Conservation (phyloP, 352 stramenopile species). For the Phytophthora melonis region DNA sequence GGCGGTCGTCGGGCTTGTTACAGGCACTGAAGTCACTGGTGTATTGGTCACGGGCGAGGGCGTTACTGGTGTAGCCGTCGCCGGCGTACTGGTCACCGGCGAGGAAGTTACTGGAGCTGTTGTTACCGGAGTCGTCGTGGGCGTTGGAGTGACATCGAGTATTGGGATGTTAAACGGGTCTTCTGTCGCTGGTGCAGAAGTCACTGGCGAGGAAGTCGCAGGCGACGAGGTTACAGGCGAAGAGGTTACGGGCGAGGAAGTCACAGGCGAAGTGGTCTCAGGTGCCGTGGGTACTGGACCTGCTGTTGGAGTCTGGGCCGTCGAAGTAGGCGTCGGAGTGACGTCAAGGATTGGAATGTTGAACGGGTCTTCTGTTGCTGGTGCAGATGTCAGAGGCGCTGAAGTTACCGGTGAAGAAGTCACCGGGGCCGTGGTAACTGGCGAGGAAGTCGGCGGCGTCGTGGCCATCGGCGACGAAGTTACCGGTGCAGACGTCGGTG, state of each 20-base stretch:
- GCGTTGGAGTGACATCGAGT: conserved; percentile 11
- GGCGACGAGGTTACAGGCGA: conserved; percentile 1
- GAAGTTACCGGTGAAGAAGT: not conserved
- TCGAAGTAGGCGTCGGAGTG: conserved; percentile 13
- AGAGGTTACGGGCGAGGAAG: conserved; percentile 7
- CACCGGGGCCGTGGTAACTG: not conserved
- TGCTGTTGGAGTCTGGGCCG: conserved; percentile 6
- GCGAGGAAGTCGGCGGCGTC: not conserved
- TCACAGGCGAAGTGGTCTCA: conserved; percentile 14
- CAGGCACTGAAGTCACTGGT: conserved; percentile 18
- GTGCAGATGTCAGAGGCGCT: not conserved
- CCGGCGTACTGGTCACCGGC: conserved; percentile 2
- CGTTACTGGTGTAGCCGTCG: conserved; percentile 7
- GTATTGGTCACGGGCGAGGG: conserved; percentile 3
- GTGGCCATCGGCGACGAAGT: conserved; percentile 8
- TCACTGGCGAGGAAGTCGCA: conserved; percentile 1
- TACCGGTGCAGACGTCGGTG: conserved; percentile 5
- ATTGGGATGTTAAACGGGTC: conserved; percentile 26
- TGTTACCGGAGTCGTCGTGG: conserved; percentile 10
- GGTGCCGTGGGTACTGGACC: conserved; percentile 12
- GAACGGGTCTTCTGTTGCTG: conserved; percentile 25
- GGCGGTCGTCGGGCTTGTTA: not conserved
- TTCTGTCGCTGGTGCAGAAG: conserved; percentile 15
- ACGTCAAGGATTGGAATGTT: conserved; percentile 23
- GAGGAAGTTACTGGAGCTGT: not conserved